Base-by-base conservation (phyloP, 352 stramenopile species). In the Pythium pyrilobum region DNA sequence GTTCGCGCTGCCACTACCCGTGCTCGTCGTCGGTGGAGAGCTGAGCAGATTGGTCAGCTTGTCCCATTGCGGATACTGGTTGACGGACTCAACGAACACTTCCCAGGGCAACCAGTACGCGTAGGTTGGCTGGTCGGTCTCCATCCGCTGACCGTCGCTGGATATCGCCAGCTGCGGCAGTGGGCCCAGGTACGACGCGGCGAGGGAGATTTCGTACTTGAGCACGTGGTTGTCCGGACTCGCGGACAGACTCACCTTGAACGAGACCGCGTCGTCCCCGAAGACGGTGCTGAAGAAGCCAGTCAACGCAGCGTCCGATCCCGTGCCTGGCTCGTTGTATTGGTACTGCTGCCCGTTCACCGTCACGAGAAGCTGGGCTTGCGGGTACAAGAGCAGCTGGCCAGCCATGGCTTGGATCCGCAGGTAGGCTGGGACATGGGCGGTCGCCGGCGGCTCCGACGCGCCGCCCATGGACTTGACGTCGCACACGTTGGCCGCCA, bases 401-500 rank as follows among this genome's bases (percentile, higher is more conserved):
- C 31, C 20, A 0, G 5, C 6, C 0, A 40, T 46, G 0, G 34
- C 10, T 0, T 21, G 12, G 33, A 41, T 24, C 7, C 18, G 9
- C 2, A 67, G 28, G 16, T 23, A 49, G 5, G 59, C 42, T 8
- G 59, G 59, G 1, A 62, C 12, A 40, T 67, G 52, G 3, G 52
- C 47, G 0, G 59, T 67, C 7, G 59, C 59, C 1, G 59, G 59
- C 8, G 59, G 45, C 15, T 36, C 29, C 13, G 41, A 10, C 13
- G 59, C 59, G 23, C 33, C 47, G 31, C 36, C 28, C 52, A 67
- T 61, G 27, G 34, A 57, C 34, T 62, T 41, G 0, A 62, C 13
- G 33, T 67, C 59, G 29, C 59, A 67, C 18, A 5, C 0, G 0
- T 13, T 16, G 0, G 8, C 18, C 0, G 13, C 32, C 27, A 67